Conservation (phyloP, 1,139 yeast species). For the Lodderomyces parapsilosis region DNA sequence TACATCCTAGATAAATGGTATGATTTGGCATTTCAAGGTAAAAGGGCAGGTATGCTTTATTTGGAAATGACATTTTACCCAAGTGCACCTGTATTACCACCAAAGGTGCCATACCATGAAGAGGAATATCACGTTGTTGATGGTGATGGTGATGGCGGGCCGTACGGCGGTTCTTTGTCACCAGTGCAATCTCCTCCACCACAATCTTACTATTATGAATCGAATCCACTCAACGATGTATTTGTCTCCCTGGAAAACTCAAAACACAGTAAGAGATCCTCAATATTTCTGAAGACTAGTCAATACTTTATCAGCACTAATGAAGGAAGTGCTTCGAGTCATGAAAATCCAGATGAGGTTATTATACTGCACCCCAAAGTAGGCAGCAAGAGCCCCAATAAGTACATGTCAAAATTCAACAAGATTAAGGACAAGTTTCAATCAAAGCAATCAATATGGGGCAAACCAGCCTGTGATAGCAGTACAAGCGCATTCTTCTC, state of each 20-base stretch:
- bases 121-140: not conserved
- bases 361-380: constrained; percentile 2
- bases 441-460: constrained; percentile 38
- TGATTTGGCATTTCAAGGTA: constrained; percentile 62
- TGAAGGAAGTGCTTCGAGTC: constrained; percentile 4
- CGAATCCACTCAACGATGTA: constrained; percentile 22
- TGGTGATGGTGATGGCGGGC: not conserved
- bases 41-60: constrained; percentile 85
- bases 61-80: constrained; percentile 93
- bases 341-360: constrained; percentile 3
- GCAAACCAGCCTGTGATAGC: constrained; percentile 5
- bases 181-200: constrained; percentile 12
- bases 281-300: constrained; percentile 17
- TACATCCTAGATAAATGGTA: constrained; percentile 79
- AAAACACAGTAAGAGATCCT: constrained; percentile 14
- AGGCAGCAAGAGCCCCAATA: constrained; percentile 18
- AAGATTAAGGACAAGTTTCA: constrained; percentile 34
- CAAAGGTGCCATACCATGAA: constrained; percentile 25
- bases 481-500: constrained; percentile 7
- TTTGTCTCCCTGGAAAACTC: constrained; percentile 24
- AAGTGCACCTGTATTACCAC: constrained; percentile 48
- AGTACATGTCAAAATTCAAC: constrained; percentile 27
- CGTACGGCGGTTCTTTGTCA: not conserved
- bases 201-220: constrained; percentile 13
- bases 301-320: constrained; percentile 2